Evolutionary conservation across 805 yeast species (phyloP), one percentile per base, ranked within the genome.

Genomic region (Vanderwaltozyma yarrowii): DNA sequence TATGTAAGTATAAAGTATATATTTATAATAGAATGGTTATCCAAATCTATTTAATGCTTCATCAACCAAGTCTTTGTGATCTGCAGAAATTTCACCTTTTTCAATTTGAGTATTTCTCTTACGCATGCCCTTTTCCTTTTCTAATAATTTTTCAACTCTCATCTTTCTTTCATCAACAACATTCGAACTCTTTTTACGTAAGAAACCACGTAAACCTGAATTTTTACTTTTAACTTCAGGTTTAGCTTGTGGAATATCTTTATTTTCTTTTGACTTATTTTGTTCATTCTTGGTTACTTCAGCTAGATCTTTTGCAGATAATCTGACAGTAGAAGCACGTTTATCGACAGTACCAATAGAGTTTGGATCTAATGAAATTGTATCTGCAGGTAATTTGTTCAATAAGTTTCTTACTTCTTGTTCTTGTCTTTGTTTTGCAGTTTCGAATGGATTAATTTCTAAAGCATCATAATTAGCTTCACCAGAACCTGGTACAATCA

Each of bases 381-480:
- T 80, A 58, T 89, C 97, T 6, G 96, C 94, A 47, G 82, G 78
- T 47, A 92, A 68, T 63, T 92, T 92, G 64, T 89, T 84, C 56
- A 92, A 64, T 58, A 92, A 70, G 2, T 80, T 63, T 55, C 89
- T 76, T 27, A 92, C 95, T 68, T 92, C 98, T 33, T 74, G 71
- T 64, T 89, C 89, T 62, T 89, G 95, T 69, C 97, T 80, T 65
- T 88, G 96, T 58, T 84, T 80, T 38, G 83, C 76, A 9, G 95
- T 75, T 61, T 86, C 95, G 64, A 71, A 92, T 45, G 98, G 98
- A 60, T 92, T 92, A 52, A 78, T 62, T 63, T 92, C 98, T 58
- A 87, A 62, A 3, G 97, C 87, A 66, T 92, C 98, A 60, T 75
- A 87, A 64, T 92, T 92, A 44, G 98, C 96, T 65, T 92, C 98